These are phyloP conservation scores for Ustilago curta DNA, from an alignment of 1,284 basidiomycete genomes.

Conservation along the genomic window DNA sequence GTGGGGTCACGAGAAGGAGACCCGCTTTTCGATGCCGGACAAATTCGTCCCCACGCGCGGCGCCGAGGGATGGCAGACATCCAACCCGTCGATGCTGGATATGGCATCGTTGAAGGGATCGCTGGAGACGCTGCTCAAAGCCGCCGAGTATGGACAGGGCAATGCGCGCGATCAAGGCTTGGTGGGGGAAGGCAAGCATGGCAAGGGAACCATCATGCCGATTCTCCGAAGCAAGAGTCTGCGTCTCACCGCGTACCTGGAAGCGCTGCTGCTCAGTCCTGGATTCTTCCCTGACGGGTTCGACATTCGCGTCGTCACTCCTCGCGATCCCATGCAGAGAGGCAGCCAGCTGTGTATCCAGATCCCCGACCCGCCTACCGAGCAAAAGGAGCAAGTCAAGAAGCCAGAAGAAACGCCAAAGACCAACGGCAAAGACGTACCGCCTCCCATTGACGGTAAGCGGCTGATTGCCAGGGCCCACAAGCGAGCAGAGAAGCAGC, in stretches of 20 bases:
- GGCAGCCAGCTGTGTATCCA: conserved; percentile 63
- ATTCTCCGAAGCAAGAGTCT: conserved; percentile 52
- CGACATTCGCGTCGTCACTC: conserved; percentile 57
- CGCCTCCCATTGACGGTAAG: conserved; percentile 51
- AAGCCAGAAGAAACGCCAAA: conserved; percentile 6
- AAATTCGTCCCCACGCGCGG: conserved; percentile 85
- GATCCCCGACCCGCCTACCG: conserved; percentile 41
- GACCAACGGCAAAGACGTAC: conserved; percentile 42
- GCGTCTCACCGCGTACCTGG: conserved; percentile 63
- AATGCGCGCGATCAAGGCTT: conserved; percentile 11
- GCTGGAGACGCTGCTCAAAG: conserved; percentile 57
- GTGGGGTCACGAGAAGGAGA: conserved; percentile 92
- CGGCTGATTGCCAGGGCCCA: conserved; percentile 58
- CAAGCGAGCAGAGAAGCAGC: conserved; percentile 49
- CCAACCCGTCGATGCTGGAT: conserved; percentile 87
- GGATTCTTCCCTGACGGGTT: conserved; percentile 55
- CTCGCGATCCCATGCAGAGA: conserved; percentile 53
- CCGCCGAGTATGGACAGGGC: conserved; percentile 23
- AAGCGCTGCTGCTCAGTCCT: conserved; percentile 47
- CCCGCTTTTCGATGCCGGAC: conserved; percentile 90
- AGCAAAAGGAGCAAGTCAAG: conserved; percentile 4
- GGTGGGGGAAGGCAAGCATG: conserved; percentile 25
- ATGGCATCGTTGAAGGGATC: conserved; percentile 71
- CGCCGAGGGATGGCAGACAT: conserved; percentile 94
- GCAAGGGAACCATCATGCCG: conserved; percentile 62